These are phyloP conservation scores for Smithsoniella earleae DNA, from an alignment of 163 green algal species.

Conservation along the genomic window DNA sequence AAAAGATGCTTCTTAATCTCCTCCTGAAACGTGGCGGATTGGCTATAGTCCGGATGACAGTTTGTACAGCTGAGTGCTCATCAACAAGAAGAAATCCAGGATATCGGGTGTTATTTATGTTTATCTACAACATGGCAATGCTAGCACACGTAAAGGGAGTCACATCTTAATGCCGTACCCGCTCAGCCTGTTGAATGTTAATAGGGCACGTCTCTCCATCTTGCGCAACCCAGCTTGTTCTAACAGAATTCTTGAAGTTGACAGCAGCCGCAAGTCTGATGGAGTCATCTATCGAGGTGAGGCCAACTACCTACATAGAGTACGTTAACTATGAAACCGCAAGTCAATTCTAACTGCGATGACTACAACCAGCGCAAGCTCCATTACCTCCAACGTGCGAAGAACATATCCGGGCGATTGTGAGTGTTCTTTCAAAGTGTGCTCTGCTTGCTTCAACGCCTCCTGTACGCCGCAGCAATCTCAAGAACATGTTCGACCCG, in stretches of 20 bases:
- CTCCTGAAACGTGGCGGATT: constrained; percentile 40
- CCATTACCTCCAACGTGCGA: constrained; percentile 1
- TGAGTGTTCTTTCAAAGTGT: constrained; percentile 7
- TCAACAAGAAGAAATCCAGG: no score
- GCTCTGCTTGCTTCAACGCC: constrained; percentile 5
- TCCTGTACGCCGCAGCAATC: neutral
- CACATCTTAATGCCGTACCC: no score
- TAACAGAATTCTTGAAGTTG: constrained; percentile 96
- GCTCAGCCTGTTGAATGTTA: neutral
- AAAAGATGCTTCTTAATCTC: constrained; percentile 82
- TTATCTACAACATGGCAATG: no score
- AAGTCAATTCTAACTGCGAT: no score
- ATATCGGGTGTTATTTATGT: no score
- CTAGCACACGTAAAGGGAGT: no score
- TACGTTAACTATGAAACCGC: no score
- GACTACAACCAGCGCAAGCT: no score
- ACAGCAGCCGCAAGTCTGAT: constrained; percentile 73
- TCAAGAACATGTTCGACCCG: no score
- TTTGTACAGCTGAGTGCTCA: no score
- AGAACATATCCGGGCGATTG: constrained; percentile 7
- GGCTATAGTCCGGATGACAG: no score
- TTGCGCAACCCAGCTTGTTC: constrained; percentile 62
- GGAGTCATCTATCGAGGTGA: neutral
- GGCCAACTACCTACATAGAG: constrained; percentile 21
- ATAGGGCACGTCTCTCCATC: constrained; percentile 3